A percentile compares a stretch with the other conserved stretches of the same genome.
Conservation (phyloP, 306 rosid species). For the barrel medic (Medicago truncatula) region DNA sequence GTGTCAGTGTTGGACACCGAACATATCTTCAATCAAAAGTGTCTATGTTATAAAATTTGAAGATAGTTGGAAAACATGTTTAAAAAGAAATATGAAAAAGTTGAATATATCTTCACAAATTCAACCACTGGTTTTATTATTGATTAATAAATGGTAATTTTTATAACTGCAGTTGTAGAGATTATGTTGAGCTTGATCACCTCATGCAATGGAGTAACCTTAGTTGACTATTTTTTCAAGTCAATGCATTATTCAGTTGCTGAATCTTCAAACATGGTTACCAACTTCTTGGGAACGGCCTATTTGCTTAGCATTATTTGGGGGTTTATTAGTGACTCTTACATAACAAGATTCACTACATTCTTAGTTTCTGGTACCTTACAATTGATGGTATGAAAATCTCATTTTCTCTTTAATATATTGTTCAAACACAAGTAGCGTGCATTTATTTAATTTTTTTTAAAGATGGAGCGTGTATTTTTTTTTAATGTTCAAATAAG, state of each 20-base stretch:
- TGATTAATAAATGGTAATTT: too few relatives aligned
- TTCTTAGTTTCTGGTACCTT: constrained; percentile 20
- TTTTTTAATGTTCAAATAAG: not conserved
- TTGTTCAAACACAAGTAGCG: too few relatives aligned
- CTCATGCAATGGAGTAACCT: constrained; percentile 43
- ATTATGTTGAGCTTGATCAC: constrained; percentile 38
- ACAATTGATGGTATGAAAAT: constrained; percentile 38
- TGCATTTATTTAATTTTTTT: too few relatives aligned
- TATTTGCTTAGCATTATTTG: constrained; percentile 47
- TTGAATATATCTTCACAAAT: too few relatives aligned
- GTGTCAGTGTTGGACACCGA: too few relatives aligned
- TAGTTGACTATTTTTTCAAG: constrained; percentile 37
- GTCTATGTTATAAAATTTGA: too few relatives aligned
- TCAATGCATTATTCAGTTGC: constrained; percentile 52
- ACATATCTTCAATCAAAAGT: too few relatives aligned
- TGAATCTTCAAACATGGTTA: constrained; percentile 52
- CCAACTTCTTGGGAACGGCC: constrained; percentile 52
- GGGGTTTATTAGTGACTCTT: constrained; percentile 52
- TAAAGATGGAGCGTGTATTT: too few relatives aligned
- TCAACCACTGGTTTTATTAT: too few relatives aligned
- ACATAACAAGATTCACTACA: constrained; percentile 50
- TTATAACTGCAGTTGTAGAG: constrained; percentile 43
- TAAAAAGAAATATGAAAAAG: too few relatives aligned
- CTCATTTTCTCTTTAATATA: not conserved
- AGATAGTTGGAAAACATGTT: too few relatives aligned